These are phyloP conservation scores for Rhizophagus sp. DNA, from an alignment of 192 early-diverging fungal genomes.

Conservation along the genomic window DNA sequence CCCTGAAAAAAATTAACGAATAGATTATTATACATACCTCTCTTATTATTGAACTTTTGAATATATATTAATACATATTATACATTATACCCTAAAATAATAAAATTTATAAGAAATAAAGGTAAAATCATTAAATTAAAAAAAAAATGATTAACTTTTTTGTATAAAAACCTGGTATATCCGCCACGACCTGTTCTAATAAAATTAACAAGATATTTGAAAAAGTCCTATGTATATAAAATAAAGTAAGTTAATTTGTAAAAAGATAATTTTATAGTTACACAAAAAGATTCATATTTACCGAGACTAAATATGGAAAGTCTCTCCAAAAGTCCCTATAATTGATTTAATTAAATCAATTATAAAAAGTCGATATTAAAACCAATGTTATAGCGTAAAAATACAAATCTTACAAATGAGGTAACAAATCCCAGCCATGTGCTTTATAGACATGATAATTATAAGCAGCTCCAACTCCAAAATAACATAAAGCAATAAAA, in stretches of 20 bases:
- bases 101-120: neutral
- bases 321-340: slow-evolving; percentile 18
- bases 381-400: neutral
- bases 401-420: neutral
- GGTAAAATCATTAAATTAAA: neutral
- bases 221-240: neutral
- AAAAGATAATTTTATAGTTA: no score
- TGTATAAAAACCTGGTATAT: neutral
- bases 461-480: neutral
- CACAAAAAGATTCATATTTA: neutral
- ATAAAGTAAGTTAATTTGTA: neutral
- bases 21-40: no score
- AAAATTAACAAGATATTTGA: neutral
- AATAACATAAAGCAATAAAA: neutral
- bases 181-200: neutral
- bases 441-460: neutral
- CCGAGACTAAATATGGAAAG: neutral
- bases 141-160: neutral
- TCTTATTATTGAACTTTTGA: no score
- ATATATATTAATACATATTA: neutral
- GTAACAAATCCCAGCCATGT: slow-evolving; percentile 18
- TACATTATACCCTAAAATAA: neutral
- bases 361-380: neutral
- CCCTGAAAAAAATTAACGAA: no score
- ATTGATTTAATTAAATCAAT: neutral